Percentiles rank a stretch among this genome's conserved stretches.
Evolutionary conservation across 2,329 filamentous ascomycete species (phyloP).

Genomic region (Diplocarpon mali): DNA sequence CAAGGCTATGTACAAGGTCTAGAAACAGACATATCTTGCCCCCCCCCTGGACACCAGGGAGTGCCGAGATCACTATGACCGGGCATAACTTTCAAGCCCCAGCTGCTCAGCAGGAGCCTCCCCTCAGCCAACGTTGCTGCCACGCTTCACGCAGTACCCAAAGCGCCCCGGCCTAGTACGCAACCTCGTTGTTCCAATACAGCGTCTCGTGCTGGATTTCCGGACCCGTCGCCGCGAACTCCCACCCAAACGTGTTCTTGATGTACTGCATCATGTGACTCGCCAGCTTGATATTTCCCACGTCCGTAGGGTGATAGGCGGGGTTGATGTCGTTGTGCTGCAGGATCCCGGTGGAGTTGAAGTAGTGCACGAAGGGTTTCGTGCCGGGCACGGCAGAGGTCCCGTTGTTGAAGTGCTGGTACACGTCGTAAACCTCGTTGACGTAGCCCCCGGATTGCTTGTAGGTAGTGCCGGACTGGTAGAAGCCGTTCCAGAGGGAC

Average conservation of each 20-base stretch:
- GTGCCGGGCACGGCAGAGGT: constrained; percentile 29
- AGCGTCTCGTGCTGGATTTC: constrained; percentile 40
- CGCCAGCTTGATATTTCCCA: constrained; percentile 49
- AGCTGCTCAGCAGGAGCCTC: too few relatives aligned
- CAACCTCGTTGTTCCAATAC: constrained; percentile 38
- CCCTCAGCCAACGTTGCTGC: too few relatives aligned
- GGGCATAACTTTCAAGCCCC: too few relatives aligned
- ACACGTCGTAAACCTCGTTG: constrained; percentile 39
- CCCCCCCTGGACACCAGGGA: too few relatives aligned
- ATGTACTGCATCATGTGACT: constrained; percentile 49
- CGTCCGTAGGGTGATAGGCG: constrained; percentile 48
- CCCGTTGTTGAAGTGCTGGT: constrained; percentile 22
- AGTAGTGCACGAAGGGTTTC: constrained; percentile 44
- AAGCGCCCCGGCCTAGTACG: constrained; percentile 2
- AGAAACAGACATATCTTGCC: too few relatives aligned
- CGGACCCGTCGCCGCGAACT: constrained; percentile 41
- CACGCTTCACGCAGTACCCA: too few relatives aligned
- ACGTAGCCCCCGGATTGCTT: constrained; percentile 35
- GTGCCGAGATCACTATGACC: too few relatives aligned
- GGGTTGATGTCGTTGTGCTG: constrained; percentile 52
- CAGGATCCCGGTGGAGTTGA: constrained; percentile 49
- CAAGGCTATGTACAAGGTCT: too few relatives aligned
- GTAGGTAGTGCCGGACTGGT: constrained; percentile 38
- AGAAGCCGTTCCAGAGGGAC: constrained; percentile 45
- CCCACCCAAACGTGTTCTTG: constrained; percentile 44